Evolutionary conservation across 352 stramenopile species (phyloP).

Genomic region (Phytophthora megakarya): DNA sequence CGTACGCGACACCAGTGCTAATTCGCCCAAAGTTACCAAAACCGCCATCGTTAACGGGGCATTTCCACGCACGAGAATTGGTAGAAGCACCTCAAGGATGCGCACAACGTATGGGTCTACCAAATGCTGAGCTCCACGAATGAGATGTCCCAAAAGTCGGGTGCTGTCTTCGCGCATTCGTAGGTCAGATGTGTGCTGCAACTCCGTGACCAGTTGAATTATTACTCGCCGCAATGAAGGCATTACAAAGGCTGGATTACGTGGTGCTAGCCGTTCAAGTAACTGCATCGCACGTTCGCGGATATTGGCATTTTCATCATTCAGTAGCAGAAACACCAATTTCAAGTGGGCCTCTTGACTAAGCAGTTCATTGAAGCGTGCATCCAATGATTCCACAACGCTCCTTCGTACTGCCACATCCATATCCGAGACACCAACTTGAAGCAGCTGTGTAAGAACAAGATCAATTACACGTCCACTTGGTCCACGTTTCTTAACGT

Average conservation of each 20-base stretch:
- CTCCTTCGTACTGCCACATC: slow-evolving; percentile 91
- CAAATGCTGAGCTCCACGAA: slow-evolving; percentile 85
- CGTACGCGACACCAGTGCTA: slow-evolving; percentile 90
- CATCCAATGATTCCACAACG: slow-evolving; percentile 93
- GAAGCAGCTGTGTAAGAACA: slow-evolving; percentile 91
- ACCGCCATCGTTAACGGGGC: slow-evolving; percentile 79
- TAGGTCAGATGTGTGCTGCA: slow-evolving; percentile 92
- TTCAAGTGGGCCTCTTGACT: slow-evolving; percentile 93
- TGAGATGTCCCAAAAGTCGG: slow-evolving; percentile 81
- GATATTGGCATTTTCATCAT: slow-evolving; percentile 92
- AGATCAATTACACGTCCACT: slow-evolving; percentile 93
- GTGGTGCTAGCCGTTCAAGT: slow-evolving; percentile 91
- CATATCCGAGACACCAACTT: slow-evolving; percentile 93
- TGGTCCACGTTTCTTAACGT: slow-evolving; percentile 78
- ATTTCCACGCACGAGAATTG: slow-evolving; percentile 89
- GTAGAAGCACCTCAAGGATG: slow-evolving; percentile 74
- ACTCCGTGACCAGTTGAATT: slow-evolving; percentile 94
- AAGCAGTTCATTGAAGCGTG: slow-evolving; percentile 93
- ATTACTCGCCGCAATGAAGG: slow-evolving; percentile 94
- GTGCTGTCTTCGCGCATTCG: slow-evolving; percentile 91
- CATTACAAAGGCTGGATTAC: slow-evolving; percentile 97
- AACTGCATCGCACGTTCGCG: slow-evolving; percentile 92
- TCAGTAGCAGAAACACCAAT: slow-evolving; percentile 94
- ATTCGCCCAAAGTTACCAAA: slow-evolving; percentile 87
- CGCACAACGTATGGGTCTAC: slow-evolving; percentile 85